Evolutionary conservation across 768 basidiomycete genomes (phyloP).

Genomic region (Amanita subjunquillea): DNA sequence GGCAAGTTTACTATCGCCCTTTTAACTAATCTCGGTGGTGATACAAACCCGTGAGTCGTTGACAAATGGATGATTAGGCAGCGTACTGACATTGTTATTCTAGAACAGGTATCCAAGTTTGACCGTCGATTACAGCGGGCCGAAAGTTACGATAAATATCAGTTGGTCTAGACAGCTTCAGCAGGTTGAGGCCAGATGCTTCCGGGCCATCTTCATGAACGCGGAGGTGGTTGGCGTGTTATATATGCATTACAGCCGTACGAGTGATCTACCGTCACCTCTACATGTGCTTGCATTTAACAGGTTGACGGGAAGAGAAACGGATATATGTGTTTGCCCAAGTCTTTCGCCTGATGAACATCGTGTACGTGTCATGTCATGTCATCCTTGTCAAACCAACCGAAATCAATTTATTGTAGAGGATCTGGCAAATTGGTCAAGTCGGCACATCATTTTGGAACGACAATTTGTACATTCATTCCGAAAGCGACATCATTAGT

Average conservation of each 20-base stretch:
- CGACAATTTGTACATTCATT: conserved; percentile 4
- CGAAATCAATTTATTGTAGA: conserved; percentile 1
- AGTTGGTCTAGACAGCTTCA: neutral
- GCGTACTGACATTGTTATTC: neutral
- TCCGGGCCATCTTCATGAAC: conserved; percentile 19
- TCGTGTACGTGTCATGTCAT: neutral
- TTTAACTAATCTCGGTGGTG: conserved; percentile 5
- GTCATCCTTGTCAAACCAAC: neutral
- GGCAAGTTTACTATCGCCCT: conserved; percentile 18
- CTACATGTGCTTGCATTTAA: conserved; percentile 14
- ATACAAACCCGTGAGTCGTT: conserved; percentile 6
- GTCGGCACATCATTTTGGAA: conserved; percentile 14
- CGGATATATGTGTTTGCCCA: conserved; percentile 8
- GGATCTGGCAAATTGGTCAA: conserved; percentile 6
- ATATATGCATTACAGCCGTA: conserved; percentile 4
- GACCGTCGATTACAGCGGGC: conserved; percentile 3
- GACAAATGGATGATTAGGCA: neutral
- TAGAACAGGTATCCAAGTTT: neutral
- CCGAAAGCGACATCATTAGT: neutral
- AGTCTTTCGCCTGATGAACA: neutral
- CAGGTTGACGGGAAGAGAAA: conserved; percentile 7
- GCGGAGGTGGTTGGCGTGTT: conserved; percentile 17
- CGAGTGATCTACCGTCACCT: neutral
- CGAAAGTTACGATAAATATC: neutral
- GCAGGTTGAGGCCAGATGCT: neutral